Conservation (phyloP, 2,329 filamentous ascomycete species). For the Chlorencoelia australis region DNA sequence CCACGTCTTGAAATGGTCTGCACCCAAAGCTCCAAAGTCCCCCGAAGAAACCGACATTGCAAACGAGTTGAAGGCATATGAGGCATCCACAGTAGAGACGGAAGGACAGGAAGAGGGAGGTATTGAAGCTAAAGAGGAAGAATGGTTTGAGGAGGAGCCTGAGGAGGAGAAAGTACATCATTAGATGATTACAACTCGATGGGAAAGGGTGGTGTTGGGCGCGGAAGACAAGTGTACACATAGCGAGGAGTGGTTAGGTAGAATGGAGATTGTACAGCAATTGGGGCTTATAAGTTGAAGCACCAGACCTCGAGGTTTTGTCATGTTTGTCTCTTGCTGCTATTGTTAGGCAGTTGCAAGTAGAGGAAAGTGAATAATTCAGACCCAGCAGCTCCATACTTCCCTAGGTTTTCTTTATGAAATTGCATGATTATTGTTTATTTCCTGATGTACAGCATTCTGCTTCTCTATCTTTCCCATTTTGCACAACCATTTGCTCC, state of each 20-base stretch:
- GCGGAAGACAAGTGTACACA: constrained; percentile 13
- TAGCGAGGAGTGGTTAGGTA: background rate
- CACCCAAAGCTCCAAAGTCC: constrained; percentile 72
- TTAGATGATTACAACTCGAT: constrained; percentile 19
- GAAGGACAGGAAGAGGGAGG: constrained; percentile 68
- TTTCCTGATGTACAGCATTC: no score
- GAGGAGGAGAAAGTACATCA: constrained; percentile 36
- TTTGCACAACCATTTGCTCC: no score
- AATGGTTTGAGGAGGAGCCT: constrained; percentile 77
- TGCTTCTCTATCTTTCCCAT: no score
- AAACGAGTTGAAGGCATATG: constrained; percentile 86
- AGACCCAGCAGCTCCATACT: no score
- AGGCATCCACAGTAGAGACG: constrained; percentile 86
- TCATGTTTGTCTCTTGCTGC: no score
- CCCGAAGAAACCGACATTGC: constrained; percentile 93
- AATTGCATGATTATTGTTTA: no score
- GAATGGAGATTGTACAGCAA: no score
- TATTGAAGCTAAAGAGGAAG: constrained; percentile 44
- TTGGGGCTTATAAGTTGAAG: no score
- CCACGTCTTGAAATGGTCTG: constrained; percentile 78
- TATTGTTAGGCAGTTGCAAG: no score
- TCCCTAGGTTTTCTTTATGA: no score
- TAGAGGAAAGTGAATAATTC: no score
- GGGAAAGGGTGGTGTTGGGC: background rate
- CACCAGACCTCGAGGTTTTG: no score